A percentile compares a stretch with the other conserved stretches of the same genome.
phyloP scores from a whole-genome alignment of 2,329 filamentous ascomycete species.

The Scytalidium sp. region DNA sequence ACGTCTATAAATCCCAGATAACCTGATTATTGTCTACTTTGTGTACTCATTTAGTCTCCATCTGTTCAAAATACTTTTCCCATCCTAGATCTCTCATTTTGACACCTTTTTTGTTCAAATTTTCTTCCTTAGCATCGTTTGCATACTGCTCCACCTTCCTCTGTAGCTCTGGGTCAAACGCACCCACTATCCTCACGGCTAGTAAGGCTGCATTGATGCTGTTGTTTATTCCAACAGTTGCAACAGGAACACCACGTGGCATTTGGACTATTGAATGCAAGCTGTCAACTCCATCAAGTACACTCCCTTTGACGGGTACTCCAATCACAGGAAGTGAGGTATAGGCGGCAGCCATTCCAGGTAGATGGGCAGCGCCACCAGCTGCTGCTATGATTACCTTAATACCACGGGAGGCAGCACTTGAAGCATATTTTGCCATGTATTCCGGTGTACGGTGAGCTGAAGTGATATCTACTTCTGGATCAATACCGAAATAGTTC shows the following conservation, averaged over 20 bases:
- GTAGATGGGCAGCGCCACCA: constrained; percentile 69
- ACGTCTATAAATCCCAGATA: too few species aligned
- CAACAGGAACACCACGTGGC: constrained; percentile 70
- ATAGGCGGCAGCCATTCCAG: constrained; percentile 72
- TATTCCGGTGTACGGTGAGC: constrained; percentile 71
- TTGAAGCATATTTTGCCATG: constrained; percentile 62
- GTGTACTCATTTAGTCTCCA: neutral
- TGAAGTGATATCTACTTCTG: constrained; percentile 72
- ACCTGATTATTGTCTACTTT: too few species aligned
- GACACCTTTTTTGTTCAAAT: constrained; percentile 61
- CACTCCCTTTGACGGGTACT: constrained; percentile 72
- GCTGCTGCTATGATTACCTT: constrained; percentile 52
- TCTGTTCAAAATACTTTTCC: constrained; percentile 41
- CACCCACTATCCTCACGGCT: constrained; percentile 66
- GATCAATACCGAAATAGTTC: constrained; percentile 65
- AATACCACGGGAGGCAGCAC: constrained; percentile 21
- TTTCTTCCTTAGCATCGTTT: constrained; percentile 60
- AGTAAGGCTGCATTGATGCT: constrained; percentile 73
- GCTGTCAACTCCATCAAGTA: constrained; percentile 69
- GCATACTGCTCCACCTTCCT: constrained; percentile 60
- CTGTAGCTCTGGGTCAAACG: constrained; percentile 52
- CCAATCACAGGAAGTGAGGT: constrained; percentile 74
- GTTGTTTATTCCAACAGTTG: constrained; percentile 78
- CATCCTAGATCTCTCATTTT: constrained; percentile 54
- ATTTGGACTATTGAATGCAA: constrained; percentile 75